Percentiles rank a stretch among this genome's conserved stretches.
Conservation (phyloP, 768 basidiomycete genomes). For the Pleurotus salmoneostramineus region DNA sequence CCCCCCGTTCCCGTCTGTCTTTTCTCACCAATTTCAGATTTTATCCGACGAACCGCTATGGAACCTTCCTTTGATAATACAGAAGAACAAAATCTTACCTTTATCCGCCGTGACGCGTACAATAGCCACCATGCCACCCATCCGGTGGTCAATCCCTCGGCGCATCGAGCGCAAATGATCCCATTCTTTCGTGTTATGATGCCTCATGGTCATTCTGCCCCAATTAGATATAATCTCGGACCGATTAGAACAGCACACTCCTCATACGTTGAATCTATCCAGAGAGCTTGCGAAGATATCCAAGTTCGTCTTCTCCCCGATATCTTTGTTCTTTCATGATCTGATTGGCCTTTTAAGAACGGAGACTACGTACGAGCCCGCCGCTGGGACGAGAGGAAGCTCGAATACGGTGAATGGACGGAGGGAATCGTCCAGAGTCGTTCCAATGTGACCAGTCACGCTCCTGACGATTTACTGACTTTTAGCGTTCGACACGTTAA, state of each 20-base stretch:
- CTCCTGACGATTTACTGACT: not conserved
- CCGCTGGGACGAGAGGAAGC: not conserved
- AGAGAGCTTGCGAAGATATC: not conserved
- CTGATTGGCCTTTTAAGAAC: not conserved
- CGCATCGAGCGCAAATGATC: not conserved
- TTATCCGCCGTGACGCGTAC: too few relatives aligned
- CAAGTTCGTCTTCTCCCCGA: not conserved
- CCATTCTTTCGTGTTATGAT: not conserved
- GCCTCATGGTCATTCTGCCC: conserved; percentile 1
- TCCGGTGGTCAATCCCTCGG: too few relatives aligned
- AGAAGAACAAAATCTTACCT: too few relatives aligned
- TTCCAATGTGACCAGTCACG: not conserved
- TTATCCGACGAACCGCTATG: too few relatives aligned
- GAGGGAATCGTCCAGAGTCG: not conserved
- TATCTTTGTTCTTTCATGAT: not conserved
- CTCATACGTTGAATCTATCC: not conserved
- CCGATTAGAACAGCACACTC: not conserved
- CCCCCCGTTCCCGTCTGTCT: too few relatives aligned
- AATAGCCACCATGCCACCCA: too few relatives aligned
- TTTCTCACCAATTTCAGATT: too few relatives aligned
- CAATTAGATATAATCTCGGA: not conserved
- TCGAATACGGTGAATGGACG: not conserved
- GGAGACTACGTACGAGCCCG: not conserved
- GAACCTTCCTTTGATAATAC: too few relatives aligned
- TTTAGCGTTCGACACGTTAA: not conserved